Evolutionary conservation across 2,329 filamentous ascomycete species (phyloP).

Genomic region (Trichoderma sp.): DNA sequence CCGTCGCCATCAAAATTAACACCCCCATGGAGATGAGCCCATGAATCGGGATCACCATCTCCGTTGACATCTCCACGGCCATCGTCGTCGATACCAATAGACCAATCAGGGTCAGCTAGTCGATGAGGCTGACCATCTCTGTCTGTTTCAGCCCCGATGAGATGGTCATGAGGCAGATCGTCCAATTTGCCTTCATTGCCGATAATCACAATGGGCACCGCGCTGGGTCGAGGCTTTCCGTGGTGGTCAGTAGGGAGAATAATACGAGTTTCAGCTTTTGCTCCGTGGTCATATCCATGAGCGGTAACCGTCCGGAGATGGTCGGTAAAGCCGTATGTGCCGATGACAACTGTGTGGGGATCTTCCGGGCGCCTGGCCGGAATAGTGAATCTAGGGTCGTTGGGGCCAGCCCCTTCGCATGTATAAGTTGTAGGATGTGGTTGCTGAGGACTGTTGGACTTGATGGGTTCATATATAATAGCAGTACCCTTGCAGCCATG

Average conservation of each 20-base stretch:
- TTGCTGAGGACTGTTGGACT: not conserved
- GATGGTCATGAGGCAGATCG: not conserved
- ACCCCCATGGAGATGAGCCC: not conserved
- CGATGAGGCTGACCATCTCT: constrained; percentile 8
- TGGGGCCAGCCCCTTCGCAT: constrained; percentile 18
- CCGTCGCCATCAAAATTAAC: not conserved
- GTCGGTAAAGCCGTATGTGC: constrained; percentile 22
- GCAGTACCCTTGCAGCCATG: constrained; percentile 29
- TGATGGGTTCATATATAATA: constrained; percentile 31
- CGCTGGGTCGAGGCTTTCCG: constrained; percentile 25
- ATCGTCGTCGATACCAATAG: not conserved
- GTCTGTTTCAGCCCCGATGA: not conserved
- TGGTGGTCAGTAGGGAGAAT: constrained; percentile 26
- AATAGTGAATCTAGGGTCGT: constrained; percentile 22
- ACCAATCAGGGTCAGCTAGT: not conserved
- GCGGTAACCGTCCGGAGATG: constrained; percentile 23
- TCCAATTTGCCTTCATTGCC: constrained; percentile 18
- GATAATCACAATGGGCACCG: constrained; percentile 22
- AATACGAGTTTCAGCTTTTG: constrained; percentile 19
- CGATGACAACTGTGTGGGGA: constrained; percentile 25
- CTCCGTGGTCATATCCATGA: constrained; percentile 10
- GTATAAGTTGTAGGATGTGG: constrained; percentile 13
- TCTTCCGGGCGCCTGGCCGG: constrained; percentile 20
- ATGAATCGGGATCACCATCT: not conserved
- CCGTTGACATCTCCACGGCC: not conserved